These are phyloP conservation scores for Stellera chamaejasme DNA, from an alignment of 345 rosid species.

Conservation along the genomic window DNA sequence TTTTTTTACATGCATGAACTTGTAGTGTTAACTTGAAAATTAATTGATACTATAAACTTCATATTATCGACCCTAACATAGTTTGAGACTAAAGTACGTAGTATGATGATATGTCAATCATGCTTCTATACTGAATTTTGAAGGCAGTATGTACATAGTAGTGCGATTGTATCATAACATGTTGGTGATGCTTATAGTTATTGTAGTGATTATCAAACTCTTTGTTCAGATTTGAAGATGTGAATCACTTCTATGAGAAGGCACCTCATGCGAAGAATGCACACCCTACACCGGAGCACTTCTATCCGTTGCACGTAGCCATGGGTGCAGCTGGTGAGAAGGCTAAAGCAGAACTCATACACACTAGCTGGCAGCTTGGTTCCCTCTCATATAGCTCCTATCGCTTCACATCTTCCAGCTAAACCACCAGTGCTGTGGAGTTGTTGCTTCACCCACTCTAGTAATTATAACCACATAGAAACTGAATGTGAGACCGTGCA, in stretches of 20 bases:
- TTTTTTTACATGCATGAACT: no score
- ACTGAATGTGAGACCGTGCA: no score
- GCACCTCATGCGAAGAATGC: slow-evolving; percentile 74
- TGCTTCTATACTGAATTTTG: no score
- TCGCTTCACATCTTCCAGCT: slow-evolving; percentile 38
- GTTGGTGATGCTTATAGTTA: background rate
- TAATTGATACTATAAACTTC: no score
- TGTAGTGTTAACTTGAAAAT: no score
- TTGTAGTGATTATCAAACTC: background rate
- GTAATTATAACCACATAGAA: no score
- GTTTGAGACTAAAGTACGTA: no score
- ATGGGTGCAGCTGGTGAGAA: slow-evolving; percentile 79
- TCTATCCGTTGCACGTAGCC: slow-evolving; percentile 85
- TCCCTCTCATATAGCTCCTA: slow-evolving; percentile 76
- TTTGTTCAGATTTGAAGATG: slow-evolving; percentile 54
- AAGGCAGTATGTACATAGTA: no score
- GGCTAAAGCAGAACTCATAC: slow-evolving; percentile 63
- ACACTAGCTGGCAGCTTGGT: slow-evolving; percentile 69
- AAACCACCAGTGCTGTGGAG: background rate
- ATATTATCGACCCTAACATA: no score
- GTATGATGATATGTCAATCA: no score
- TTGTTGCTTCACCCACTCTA: no score
- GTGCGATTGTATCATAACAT: no score
- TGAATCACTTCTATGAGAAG: slow-evolving; percentile 52
- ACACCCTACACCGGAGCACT: slow-evolving; percentile 88